Conservation (phyloP, 192 early-diverging fungal species). For the Coemansia asiatica region DNA sequence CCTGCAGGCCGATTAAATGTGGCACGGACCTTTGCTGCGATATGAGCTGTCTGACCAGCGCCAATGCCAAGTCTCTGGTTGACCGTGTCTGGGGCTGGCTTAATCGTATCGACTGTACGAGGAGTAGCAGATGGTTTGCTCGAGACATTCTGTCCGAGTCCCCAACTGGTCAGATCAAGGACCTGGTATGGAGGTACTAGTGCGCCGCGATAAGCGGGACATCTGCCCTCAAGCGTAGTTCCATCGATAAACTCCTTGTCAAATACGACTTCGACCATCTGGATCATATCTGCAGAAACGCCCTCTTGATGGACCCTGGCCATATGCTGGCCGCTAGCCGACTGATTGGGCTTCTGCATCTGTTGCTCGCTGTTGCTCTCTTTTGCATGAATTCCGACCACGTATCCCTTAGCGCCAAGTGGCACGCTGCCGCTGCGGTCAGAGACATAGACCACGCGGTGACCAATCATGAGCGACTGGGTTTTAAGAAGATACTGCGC, state of each 20-base stretch:
- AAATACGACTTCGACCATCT: constrained; percentile 82
- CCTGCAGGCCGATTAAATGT: constrained; percentile 9
- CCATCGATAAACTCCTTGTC: constrained; percentile 82
- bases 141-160: constrained; percentile 26
- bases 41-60: constrained; percentile 18
- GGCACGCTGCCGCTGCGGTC: constrained; percentile 68
- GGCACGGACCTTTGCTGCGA: constrained; percentile 25
- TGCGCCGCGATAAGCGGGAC: constrained; percentile 73
- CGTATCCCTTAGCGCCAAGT: constrained; percentile 77
- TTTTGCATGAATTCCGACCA: constrained; percentile 68
- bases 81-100: constrained; percentile 18
- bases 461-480: constrained; percentile 83
- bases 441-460: constrained; percentile 78
- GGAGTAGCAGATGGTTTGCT: constrained; percentile 21
- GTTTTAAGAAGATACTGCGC: constrained; percentile 66
- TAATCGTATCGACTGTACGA: constrained; percentile 29
- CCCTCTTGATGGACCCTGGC: constrained; percentile 64
- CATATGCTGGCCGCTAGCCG: constrained; percentile 56
- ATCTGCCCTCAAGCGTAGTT: constrained; percentile 73
- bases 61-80: background rate
- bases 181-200: constrained; percentile 62
- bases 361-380: constrained; percentile 10
- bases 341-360: background rate
- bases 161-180: constrained; percentile 69
- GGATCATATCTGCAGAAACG: constrained; percentile 55